Evolutionary conservation across 495 filamentous ascomycete species (phyloP).

Genomic region (Lophium mytilinum): DNA sequence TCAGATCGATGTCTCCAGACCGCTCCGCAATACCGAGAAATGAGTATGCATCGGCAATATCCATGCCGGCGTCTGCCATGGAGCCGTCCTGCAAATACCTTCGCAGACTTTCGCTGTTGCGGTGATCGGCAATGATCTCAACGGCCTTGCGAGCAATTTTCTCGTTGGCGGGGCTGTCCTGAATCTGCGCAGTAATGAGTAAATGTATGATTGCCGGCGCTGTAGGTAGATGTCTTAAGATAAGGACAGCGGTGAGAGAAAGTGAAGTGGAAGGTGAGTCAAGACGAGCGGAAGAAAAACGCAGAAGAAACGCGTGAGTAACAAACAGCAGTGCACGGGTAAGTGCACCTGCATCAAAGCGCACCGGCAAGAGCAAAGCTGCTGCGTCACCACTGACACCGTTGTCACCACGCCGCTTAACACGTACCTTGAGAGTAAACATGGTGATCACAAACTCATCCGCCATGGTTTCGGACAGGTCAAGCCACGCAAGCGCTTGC

Average conservation of each 20-base stretch:
- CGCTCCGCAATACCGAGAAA: conserved; percentile 48
- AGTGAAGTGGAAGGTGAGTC: not conserved
- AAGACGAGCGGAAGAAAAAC: not conserved
- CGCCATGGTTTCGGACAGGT: conserved; percentile 39
- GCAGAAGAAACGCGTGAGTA: not conserved
- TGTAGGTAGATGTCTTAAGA: not conserved
- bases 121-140: conserved; percentile 46
- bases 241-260: not conserved
- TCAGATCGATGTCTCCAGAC: conserved; percentile 21
- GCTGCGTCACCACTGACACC: not conserved
- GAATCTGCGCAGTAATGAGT: conserved; percentile 15
- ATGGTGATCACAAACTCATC: conserved; percentile 56
- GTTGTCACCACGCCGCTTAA: not conserved
- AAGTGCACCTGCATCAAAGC: not conserved
- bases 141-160: conserved; percentile 48
- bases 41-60: conserved; percentile 49
- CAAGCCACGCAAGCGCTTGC: conserved; percentile 53
- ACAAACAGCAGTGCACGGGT: not conserved
- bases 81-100: conserved; percentile 51
- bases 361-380: not conserved
- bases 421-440: conserved; percentile 48
- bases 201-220: not conserved
- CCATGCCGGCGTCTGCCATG: conserved; percentile 45
- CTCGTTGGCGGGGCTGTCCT: conserved; percentile 42
- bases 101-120: conserved; percentile 47